Percentiles rank a stretch among this genome's conserved stretches.
phyloP scores from a whole-genome alignment of 495 filamentous ascomycete genomes.

The Hapsidospora chrysogenum region DNA sequence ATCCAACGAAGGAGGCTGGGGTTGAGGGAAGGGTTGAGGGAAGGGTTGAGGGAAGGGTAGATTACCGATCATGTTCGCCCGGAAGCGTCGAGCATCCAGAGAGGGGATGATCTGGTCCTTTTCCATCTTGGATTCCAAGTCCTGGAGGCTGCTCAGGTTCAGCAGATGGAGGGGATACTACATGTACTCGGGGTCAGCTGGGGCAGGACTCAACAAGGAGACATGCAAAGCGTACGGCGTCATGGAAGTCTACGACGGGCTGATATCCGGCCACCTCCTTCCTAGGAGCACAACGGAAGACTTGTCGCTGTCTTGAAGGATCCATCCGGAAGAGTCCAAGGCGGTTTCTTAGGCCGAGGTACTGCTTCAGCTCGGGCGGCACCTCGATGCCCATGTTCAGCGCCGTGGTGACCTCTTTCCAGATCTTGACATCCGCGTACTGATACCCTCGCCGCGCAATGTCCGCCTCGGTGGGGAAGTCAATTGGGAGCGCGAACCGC shows the following conservation, averaged over 20 bases:
- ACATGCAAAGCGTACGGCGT: conserved; percentile 46
- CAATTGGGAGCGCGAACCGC: conserved; percentile 48
- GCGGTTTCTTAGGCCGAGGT: conserved; percentile 44
- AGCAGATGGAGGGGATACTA: conserved; percentile 73
- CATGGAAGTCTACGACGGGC: conserved; percentile 62
- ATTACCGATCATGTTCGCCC: conserved; percentile 66
- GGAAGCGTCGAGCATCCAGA: conserved; percentile 56
- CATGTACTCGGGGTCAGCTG: background rate
- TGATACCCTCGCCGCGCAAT: conserved; percentile 39
- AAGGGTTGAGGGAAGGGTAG: background rate
- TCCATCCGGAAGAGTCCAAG: conserved; percentile 60
- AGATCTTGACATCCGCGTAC: conserved; percentile 52
- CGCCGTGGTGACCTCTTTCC: conserved; percentile 54
- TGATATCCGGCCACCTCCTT: conserved; percentile 56
- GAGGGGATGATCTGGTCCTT: conserved; percentile 21
- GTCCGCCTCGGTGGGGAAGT: conserved; percentile 35
- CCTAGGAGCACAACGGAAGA: conserved; percentile 61
- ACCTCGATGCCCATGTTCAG: conserved; percentile 39
- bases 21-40: background rate
- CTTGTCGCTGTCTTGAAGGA: conserved; percentile 40
- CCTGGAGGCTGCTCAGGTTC: conserved; percentile 54
- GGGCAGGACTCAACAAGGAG: background rate
- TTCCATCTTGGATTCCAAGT: conserved; percentile 41
- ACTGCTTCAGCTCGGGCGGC: conserved; percentile 33
- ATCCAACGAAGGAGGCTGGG: background rate